Evolutionary conservation across 345 rosid genomes (phyloP), one percentile per base, ranked within the genome.

Genomic region (Dipteronia sinensis): DNA sequence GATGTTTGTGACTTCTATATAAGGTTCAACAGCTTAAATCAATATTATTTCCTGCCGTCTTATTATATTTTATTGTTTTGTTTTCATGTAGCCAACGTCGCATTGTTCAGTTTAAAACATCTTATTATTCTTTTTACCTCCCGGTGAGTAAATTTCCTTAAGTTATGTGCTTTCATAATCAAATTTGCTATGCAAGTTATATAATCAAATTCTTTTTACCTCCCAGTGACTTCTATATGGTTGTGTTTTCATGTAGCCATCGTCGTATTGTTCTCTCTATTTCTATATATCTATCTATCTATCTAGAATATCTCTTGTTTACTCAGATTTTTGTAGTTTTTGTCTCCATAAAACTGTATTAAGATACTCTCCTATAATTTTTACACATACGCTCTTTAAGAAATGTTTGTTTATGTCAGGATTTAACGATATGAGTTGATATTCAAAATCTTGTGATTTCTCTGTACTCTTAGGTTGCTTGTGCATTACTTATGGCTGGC

Each of bases 101-200:
- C 62, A 86, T 86, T 71, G 87, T 83, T 59, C 83, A 82, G 85
- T 82, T 79, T 82, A 86, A 86, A 78, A 83, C 89, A 22, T 85
- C 89, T 69, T 86, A 86, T 73, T 86, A 83, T 65, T 86, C 87
- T 51, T 86, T 82, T 71, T 86, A 82, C 72, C 89, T 86, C 58
- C 83, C 87, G 40, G 89, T 86, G 76, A 82, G 83, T 79, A 7
- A 63, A 78, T 63, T 55, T 51, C 44, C 25, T 58, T 44, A 25
- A 31, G 22, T 34, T 65, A 65, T 65, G 23, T 75, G 38, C 31
- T 31, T 38, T 17, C 20, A 0, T 58, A 34, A 20, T 64, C 11
- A 23, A 31, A 64, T 11, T 65, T 6, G 56, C 34, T 29, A 29
- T 42, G 10, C 46, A 42, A 10, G 6, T n/a, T 19, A 4, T 38